Evolutionary conservation across 352 stramenopile genomes (phyloP), one percentile per base, ranked within the genome.

Genomic region (Phytophthora fragariae): DNA sequence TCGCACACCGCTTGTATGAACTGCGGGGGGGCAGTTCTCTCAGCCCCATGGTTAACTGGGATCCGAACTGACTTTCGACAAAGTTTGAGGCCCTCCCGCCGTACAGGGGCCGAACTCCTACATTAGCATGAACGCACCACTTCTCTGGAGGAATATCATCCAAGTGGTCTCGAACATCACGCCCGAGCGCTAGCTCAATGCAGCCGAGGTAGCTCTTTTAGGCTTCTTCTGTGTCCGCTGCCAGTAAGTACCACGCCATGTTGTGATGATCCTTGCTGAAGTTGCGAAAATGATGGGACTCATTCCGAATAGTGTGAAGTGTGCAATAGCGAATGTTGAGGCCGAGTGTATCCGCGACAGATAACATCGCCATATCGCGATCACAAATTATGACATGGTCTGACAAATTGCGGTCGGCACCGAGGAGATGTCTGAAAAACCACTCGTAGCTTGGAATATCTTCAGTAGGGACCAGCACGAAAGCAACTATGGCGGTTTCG

Each of bases 21-120:
- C 12, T 47, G n/a, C 8, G 6, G 54, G 63, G 5, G 27, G 44
- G 0, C 24, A 70, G 31, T 7, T 57, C n/a, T 15, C 54, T 27
- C 0, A 70, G 37, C 7, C 53, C 41, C 41, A 50, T 33, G 2
- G 29, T 53, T 15, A 69, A 21, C n/a, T 63, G 19, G 0, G 53
- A 50, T 17, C 53, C 63, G 52, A 49, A 49, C 17, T 49, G 41
- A 49, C 35, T 17, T 49, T 70, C 54, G 9, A 63, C 63, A 39
- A 70, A 63, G 29, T 70, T 70, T 10, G 63, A 63, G 2, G 63
- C 64, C 15, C 63, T 21, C 63, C 54, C 63, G 1, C 63, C 63
- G 19, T 63, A 70, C 10, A 70, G n/a, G 5, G 54, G 19, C 8
- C n/a, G 37, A 2, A 57, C 19, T 29, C 54, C 63, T 15, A 49